phyloP scores from a whole-genome alignment of 345 rosid species.

The Eucalyptus cladocalyx region DNA sequence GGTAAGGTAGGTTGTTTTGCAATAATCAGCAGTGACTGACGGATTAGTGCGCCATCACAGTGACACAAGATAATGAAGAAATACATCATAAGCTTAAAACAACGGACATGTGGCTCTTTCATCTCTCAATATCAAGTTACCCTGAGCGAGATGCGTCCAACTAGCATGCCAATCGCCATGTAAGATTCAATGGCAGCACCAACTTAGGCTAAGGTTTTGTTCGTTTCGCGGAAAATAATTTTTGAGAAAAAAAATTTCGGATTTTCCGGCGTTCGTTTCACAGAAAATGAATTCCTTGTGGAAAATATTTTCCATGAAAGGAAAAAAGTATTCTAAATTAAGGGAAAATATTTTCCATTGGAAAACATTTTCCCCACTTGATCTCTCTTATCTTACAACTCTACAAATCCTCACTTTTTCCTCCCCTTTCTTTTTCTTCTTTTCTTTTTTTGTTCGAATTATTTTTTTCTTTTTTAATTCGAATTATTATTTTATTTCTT shows the following conservation, averaged over 20 bases:
- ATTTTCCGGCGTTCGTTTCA: rapidly evolving
- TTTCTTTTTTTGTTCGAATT: no score
- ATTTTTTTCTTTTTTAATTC: no score
- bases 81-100: neutral
- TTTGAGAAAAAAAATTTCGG: rapidly evolving
- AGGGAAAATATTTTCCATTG: no score
- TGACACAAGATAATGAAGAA: neutral
- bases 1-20: neutral
- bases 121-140: neutral
- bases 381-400: no score
- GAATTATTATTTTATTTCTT: no score
- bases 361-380: no score
- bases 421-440: no score
- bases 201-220: neutral
- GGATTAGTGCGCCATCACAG: neutral
- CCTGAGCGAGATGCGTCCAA: neutral
- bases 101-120: neutral
- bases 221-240: no score
- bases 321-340: no score
- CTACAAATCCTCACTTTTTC: no score
- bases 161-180: neutral
- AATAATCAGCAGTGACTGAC: neutral
- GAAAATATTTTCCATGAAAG: no score
- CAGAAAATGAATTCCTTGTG: rapidly evolving
- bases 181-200: neutral